Conservation (phyloP, 805 yeast genomes). For the Candida andamanensis region DNA sequence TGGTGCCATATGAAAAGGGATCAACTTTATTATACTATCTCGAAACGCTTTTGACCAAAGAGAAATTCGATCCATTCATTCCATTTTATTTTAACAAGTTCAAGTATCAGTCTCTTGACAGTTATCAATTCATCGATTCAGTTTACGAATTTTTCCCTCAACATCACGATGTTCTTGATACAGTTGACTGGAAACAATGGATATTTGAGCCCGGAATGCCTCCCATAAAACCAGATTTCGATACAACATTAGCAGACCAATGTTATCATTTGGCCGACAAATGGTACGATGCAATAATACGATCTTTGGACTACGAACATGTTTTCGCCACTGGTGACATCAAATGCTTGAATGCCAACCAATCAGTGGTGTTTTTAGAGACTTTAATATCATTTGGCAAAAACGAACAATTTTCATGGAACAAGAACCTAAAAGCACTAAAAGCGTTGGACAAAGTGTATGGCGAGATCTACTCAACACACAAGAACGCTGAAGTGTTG, state of each 20-base stretch:
- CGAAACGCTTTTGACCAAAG: constrained; percentile 59
- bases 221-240: constrained; percentile 71
- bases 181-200: constrained; percentile 86
- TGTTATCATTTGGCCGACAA: constrained; percentile 59
- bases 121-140: constrained; percentile 74
- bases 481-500: constrained; percentile 75
- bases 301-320: constrained; percentile 12
- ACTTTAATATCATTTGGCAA: constrained; percentile 50
- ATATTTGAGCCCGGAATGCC: constrained; percentile 81
- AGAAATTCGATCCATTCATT: constrained; percentile 72
- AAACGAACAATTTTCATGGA: constrained; percentile 33
- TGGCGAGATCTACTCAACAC: constrained; percentile 36
- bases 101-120: constrained; percentile 68
- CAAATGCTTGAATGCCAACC: constrained; percentile 61
- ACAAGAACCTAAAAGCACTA: constrained; percentile 27
- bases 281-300: constrained; percentile 49
- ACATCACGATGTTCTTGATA: constrained; percentile 50
- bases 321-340: constrained; percentile 48
- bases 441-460: constrained; percentile 29
- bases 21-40: constrained; percentile 70
- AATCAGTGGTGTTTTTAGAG: constrained; percentile 75
- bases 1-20: constrained; percentile 91
- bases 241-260: constrained; percentile 70
- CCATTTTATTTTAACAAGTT: constrained; percentile 69
- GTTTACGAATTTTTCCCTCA: constrained; percentile 58